Conservation (phyloP, 2,329 filamentous ascomycete species). For the Penicillium digitatum region DNA sequence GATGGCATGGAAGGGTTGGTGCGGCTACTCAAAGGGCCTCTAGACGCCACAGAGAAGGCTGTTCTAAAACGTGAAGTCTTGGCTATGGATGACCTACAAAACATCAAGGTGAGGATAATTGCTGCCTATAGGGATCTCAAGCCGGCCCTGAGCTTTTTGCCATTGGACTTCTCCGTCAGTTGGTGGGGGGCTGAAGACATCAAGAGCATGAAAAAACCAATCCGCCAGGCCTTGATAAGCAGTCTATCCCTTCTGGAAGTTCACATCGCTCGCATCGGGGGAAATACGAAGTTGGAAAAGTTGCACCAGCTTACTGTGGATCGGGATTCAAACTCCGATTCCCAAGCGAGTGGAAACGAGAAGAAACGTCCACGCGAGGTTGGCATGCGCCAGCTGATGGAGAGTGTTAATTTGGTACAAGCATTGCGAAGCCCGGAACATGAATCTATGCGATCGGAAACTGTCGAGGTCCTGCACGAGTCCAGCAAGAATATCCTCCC, state of each 20-base stretch:
- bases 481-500: constrained; percentile 28
- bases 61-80: constrained; percentile 17
- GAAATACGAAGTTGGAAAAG: constrained; percentile 19
- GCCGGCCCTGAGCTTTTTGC: constrained; percentile 44
- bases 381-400: constrained; percentile 32
- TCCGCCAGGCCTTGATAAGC: constrained; percentile 37
- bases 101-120: constrained; percentile 36
- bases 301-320: constrained; percentile 9
- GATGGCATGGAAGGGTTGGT: constrained; percentile 32
- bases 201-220: constrained; percentile 33
- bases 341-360: constrained; percentile 4
- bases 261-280: constrained; percentile 36
- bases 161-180: constrained; percentile 47
- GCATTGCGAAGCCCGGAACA: constrained; percentile 41
- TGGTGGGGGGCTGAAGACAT: constrained; percentile 48
- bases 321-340: constrained; percentile 4
- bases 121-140: constrained; percentile 38
- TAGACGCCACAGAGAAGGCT: constrained; percentile 30
- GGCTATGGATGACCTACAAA: constrained; percentile 23
- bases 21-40: constrained; percentile 24
- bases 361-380: constrained; percentile 22
- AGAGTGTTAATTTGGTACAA: constrained; percentile 35
- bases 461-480: constrained; percentile 31
- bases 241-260: constrained; percentile 43
- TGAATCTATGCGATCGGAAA: constrained; percentile 30